Evolutionary conservation across 2,329 filamentous ascomycete species (phyloP), one percentile per base, ranked within the genome.

Genomic region (Microdochium trichocladiopsis): DNA sequence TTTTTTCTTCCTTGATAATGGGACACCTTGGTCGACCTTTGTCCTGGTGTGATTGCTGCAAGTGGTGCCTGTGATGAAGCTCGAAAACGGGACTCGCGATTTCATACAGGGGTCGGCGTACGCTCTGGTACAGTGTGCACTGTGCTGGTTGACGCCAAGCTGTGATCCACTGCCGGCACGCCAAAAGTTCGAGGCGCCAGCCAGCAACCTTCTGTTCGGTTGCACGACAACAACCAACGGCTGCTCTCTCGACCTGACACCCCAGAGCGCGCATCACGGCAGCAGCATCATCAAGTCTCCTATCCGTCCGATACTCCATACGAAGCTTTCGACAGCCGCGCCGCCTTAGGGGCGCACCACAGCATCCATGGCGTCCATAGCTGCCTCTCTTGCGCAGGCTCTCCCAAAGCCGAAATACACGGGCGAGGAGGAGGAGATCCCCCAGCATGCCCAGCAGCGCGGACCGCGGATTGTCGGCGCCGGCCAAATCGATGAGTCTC

Each of bases 331-430:
- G n/a, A n/a, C n/a, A n/a, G n/a, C n/a, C n/a, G n/a, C n/a, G n/a
- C n/a, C n/a, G 8, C 14, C 28, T 8, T 14, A 14, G 14, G 28
- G 28, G 28, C 8, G n/a, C n/a, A 12, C 5, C 9, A 6, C 36
- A 18, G 8, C 6, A 18, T 68, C 53, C 56, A 89, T 89, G 84
- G 74, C 84, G 54, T 85, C 84, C 54, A 77, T 88, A 64, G 80
- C 79, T 59, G 78, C 83, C 54, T 88, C 90, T 53, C 79, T 97
- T 45, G 84, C 90, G 57, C 83, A 84, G 65, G 85, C 88, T 53
- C 78, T 97, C 45, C 93, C 93, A 3, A 92, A 92, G 67, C 92
- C 93, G 16, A 93, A 89, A 72, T 95, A 96, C 66, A 90, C 86
- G 4, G 91, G 89, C 60, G 90, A 95, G 66, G 86, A 95, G 66